Evolutionary conservation across 2,329 filamentous ascomycete genomes (phyloP).

Genomic region (Colletotrichum melonis): DNA sequence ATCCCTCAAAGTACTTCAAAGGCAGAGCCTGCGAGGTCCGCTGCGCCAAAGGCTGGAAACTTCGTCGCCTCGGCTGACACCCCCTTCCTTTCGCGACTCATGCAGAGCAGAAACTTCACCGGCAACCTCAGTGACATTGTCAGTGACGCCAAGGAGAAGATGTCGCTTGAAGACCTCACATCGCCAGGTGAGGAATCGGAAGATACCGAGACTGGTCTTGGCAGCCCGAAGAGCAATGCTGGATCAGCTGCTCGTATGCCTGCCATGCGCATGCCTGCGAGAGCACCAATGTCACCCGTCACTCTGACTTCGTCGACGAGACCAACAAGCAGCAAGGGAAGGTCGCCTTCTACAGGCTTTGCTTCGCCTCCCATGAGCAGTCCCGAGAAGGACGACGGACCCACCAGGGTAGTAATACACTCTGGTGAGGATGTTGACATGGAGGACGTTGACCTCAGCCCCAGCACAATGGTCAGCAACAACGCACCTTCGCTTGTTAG

Average conservation of each 20-base stretch:
- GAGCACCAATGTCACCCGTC: slow-evolving; percentile 65
- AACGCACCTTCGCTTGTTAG: slow-evolving; percentile 84
- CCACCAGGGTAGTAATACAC: slow-evolving; percentile 46
- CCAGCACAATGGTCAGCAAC: slow-evolving; percentile 77
- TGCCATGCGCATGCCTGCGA: slow-evolving; percentile 70
- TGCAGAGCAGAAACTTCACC: slow-evolving; percentile 70
- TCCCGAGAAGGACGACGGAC: slow-evolving; percentile 38
- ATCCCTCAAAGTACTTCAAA: slow-evolving; percentile 51
- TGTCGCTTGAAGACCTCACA: slow-evolving; percentile 61
- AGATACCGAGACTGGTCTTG: slow-evolving; percentile 52
- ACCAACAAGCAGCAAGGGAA: slow-evolving; percentile 69
- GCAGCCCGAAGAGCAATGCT: slow-evolving; percentile 37
- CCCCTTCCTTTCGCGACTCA: slow-evolving; percentile 75
- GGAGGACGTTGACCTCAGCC: slow-evolving; percentile 74
- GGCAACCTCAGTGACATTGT: slow-evolving; percentile 70
- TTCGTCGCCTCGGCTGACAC: slow-evolving; percentile 68
- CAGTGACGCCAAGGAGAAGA: slow-evolving; percentile 66
- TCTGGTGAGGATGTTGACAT: slow-evolving; percentile 64
- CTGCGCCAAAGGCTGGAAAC: slow-evolving; percentile 37
- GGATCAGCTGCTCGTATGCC: slow-evolving; percentile 45
- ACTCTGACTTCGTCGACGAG: slow-evolving; percentile 53
- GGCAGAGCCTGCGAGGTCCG: slow-evolving; percentile 42
- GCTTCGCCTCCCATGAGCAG: slow-evolving; percentile 47
- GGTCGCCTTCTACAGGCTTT: slow-evolving; percentile 52
- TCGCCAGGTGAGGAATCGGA: slow-evolving; percentile 67